Base-by-base conservation (phyloP, 139 green algal species). In the Chlamydomonas asymmetrica region DNA sequence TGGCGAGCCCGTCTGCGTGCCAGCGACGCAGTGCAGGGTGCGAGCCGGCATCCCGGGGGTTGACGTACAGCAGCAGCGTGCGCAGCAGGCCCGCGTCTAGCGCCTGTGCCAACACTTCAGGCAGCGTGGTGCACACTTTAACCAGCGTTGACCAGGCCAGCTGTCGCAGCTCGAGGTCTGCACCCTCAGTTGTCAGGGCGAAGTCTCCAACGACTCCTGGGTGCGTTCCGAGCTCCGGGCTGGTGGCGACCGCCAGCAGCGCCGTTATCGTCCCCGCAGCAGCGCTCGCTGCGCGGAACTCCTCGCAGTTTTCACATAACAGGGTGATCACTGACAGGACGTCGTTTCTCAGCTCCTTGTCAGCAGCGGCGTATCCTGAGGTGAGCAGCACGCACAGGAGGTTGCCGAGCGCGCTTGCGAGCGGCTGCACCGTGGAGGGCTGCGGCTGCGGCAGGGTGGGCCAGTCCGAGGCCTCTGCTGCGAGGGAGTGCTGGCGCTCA, bases 271-370 rank as follows among this genome's bases (percentile, higher is more conserved):
- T 32, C 25, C 81, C 71, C 4, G 63, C 34, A n/a, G n/a, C 56
- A 5, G 45, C 41, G 2, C 71, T 37, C 3, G 60, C 78, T 31
- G 40, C 34, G 7, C 49, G 65, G 72, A 75, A 86, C 34, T 41
- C 56, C 4, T 66, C 37, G 20, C 65, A 50, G 8, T 41, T 38
- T 22, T 63, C 59, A 39, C 81, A 61, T 27, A 90, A 57, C 25
- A 86, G 79, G 29, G 70, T 77, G 10, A 81, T 32, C 0, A 81
- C 81, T 25, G 83, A 75, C 29, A 87, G 52, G 4, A 78, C 41
- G 59, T 90, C 80, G 56, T 90, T 90, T 18, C 85, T 76, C 49
- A 81, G 79, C 70, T 90, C 81, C 54, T 90, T 87, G 63, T 81
- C 81, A 16, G 75, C 72, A 32, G 35, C 37, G 45, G 66, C 62